These are phyloP conservation scores for Russula earlei DNA, from an alignment of 768 basidiomycete genomes.

Conservation along the genomic window DNA sequence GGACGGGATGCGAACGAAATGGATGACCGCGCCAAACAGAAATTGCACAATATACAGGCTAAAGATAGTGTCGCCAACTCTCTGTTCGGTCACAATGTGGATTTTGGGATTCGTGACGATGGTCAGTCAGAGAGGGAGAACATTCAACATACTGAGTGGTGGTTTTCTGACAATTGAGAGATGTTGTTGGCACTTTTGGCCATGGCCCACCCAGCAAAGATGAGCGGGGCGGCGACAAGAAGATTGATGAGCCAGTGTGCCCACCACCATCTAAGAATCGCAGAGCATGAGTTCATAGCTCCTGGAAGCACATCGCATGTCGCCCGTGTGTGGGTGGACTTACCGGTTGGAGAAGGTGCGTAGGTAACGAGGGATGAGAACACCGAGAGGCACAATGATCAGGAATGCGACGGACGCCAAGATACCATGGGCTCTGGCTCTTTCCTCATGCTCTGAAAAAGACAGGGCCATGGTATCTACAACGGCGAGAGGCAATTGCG, in stretches of 20 bases:
- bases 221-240: constrained; percentile 40
- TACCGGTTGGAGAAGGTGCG: constrained; percentile 13
- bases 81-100: constrained; percentile 27
- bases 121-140: not conserved
- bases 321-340: not conserved
- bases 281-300: not conserved
- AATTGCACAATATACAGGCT: constrained; percentile 46
- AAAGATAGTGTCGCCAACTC: constrained; percentile 43
- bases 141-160: constrained; percentile 28
- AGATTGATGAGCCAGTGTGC: constrained; percentile 6
- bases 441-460: constrained; percentile 8
- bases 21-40: constrained; percentile 39
- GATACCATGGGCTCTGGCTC: constrained; percentile 3
- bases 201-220: constrained; percentile 39
- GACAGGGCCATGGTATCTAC: not conserved
- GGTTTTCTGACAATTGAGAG: constrained; percentile 24
- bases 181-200: constrained; percentile 22
- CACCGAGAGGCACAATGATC: not conserved
- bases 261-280: constrained; percentile 6
- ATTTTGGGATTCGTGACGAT: not conserved
- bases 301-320: not conserved
- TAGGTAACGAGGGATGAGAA: constrained; percentile 6
- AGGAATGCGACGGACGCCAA: constrained; percentile 7
- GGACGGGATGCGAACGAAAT: constrained; percentile 38
- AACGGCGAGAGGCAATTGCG: too few species aligned